A percentile compares a stretch with the other conserved stretches of the same genome.
phyloP scores from a whole-genome alignment of 495 filamentous ascomycete genomes.

The Cercophora samala region DNA sequence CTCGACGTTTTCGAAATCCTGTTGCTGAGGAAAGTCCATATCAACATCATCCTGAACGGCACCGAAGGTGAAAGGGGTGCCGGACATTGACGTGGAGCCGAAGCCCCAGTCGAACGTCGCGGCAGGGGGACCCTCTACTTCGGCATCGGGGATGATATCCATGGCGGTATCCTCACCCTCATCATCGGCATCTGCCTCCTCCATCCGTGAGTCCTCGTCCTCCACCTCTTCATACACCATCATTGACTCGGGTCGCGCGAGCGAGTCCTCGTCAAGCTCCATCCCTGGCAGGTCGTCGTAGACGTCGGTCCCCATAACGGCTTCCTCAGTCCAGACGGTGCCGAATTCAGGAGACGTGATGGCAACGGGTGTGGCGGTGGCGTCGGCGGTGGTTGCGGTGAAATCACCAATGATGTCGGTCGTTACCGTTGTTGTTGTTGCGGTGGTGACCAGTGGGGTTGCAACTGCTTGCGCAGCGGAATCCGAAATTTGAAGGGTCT shows the following conservation, averaged over 20 bases:
- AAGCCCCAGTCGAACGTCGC: not conserved
- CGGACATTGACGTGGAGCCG: not conserved
- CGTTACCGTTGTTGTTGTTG: too few species aligned
- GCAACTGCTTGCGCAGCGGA: not conserved
- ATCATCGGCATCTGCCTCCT: not conserved
- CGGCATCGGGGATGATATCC: not conserved
- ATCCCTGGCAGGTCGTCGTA: not conserved
- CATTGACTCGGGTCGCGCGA: not conserved
- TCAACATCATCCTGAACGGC: not conserved
- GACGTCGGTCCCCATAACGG: not conserved
- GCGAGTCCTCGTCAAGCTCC: not conserved
- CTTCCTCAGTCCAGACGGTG: not conserved
- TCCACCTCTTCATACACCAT: not conserved
- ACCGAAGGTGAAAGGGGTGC: not conserved
- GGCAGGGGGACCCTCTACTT: not conserved
- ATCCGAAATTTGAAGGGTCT: not conserved
- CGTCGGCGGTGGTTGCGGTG: not conserved
- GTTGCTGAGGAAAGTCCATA: not conserved
- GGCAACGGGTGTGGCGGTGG: not conserved
- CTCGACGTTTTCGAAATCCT: not conserved
- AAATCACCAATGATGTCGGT: not conserved
- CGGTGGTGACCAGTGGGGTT: not conserved
- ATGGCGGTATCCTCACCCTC: not conserved
- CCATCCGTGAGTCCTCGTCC: not conserved
- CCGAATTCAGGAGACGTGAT: not conserved